phyloP scores from a whole-genome alignment of 768 basidiomycete genomes.

The Amyloporia xantha region DNA sequence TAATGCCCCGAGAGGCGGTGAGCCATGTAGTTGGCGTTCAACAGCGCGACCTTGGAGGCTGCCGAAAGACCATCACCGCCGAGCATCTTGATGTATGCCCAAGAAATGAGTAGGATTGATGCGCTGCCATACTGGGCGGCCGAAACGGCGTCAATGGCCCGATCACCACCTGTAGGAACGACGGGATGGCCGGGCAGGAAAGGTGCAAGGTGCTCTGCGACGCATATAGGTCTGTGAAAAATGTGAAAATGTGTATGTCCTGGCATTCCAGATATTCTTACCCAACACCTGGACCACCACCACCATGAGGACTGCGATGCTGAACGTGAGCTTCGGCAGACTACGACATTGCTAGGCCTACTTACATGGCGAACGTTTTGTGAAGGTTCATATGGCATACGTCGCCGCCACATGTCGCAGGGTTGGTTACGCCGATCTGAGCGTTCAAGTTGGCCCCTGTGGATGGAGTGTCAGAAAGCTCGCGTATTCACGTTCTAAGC shows the following conservation, averaged over 20 bases:
- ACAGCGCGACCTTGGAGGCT: constrained; percentile 79
- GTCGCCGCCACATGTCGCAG: constrained; percentile 93
- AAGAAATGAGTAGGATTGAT: constrained; percentile 92
- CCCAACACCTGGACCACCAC: constrained; percentile 96
- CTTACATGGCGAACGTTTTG: constrained; percentile 94
- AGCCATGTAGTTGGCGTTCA: constrained; percentile 98
- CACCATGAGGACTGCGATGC: constrained; percentile 77
- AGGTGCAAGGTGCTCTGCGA: constrained; percentile 86
- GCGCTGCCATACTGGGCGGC: constrained; percentile 94
- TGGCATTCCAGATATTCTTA: too few species aligned
- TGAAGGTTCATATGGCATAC: constrained; percentile 98
- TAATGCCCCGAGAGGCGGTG: constrained; percentile 80
- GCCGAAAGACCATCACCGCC: constrained; percentile 85
- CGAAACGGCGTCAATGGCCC: constrained; percentile 82
- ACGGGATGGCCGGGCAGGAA: constrained; percentile 90
- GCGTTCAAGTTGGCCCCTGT: constrained; percentile 88
- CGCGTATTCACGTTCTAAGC: not conserved
- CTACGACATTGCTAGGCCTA: too few species aligned
- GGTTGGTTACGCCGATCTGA: constrained; percentile 88
- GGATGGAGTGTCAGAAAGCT: not conserved
- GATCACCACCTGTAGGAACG: constrained; percentile 54
- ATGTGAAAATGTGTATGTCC: too few species aligned
- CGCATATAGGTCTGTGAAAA: constrained; percentile 79
- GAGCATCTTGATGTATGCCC: constrained; percentile 99
- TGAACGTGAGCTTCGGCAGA: constrained; percentile 3